Percentiles rank a stretch among this genome's conserved stretches.
Conservation (phyloP, 768 basidiomycete species). For the Mycena polygramma region DNA sequence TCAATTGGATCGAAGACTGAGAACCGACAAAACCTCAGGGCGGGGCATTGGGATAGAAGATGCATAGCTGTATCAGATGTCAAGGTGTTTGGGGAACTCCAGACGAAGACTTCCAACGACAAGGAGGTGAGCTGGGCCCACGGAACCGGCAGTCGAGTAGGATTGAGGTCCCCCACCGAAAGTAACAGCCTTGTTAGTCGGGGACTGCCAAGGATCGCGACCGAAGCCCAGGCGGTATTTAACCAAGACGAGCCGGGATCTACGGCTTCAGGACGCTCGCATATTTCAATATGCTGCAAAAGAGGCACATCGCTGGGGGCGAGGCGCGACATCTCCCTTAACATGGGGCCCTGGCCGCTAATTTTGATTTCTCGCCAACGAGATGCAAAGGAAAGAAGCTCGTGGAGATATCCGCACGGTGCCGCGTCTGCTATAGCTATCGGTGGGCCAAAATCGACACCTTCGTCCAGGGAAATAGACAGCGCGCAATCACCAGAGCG, state of each 20-base stretch:
- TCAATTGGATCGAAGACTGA: background rate
- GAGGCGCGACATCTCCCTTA: background rate
- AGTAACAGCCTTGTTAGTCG: background rate
- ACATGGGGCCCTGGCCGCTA: background rate
- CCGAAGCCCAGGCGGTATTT: too few relatives aligned
- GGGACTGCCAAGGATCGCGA: background rate
- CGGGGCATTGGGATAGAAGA: background rate
- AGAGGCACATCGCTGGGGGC: background rate
- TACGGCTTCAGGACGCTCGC: background rate
- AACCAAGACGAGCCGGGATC: too few relatives aligned
- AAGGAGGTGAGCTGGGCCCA: background rate
- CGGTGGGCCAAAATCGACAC: too few relatives aligned
- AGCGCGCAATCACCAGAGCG: too few relatives aligned
- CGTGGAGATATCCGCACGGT: background rate
- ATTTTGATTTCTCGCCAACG: conserved; percentile 10
- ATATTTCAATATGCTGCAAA: too few relatives aligned
- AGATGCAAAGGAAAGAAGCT: conserved; percentile 4
- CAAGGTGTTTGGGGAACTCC: background rate
- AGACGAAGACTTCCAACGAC: background rate
- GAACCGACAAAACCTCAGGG: background rate
- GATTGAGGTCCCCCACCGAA: background rate
- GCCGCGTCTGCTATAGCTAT: too few relatives aligned
- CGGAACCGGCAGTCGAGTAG: background rate
- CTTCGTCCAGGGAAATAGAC: too few relatives aligned
- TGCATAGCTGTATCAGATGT: background rate